These are phyloP conservation scores for Aspergillus carbonarius DNA, from an alignment of 2,329 filamentous ascomycete genomes.

Conservation along the genomic window DNA sequence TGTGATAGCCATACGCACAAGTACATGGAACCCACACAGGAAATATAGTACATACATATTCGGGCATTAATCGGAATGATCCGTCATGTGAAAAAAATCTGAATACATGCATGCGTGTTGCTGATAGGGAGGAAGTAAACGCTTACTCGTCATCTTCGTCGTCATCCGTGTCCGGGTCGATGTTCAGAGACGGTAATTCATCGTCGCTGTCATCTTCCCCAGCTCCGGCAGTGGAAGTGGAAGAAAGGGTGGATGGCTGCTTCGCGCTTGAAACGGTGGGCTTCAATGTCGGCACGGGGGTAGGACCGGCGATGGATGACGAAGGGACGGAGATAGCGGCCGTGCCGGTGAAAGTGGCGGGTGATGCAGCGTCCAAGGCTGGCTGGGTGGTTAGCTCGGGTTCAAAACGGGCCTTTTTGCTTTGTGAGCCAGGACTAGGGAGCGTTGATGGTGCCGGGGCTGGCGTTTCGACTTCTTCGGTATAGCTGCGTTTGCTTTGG, in stretches of 20 bases:
- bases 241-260: constrained; percentile 5
- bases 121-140: too few relatives aligned
- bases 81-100: too few relatives aligned
- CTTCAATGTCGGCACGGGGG: neutral
- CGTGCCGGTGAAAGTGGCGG: constrained; percentile 19
- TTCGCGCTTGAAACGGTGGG: neutral
- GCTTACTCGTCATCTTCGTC: constrained; percentile 42
- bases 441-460: neutral
- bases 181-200: constrained; percentile 50
- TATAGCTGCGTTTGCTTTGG: constrained; percentile 29
- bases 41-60: too few relatives aligned
- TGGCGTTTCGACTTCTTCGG: constrained; percentile 23
- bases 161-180: constrained; percentile 49
- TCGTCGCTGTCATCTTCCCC: constrained; percentile 47
- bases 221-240: constrained; percentile 11
- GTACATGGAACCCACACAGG: too few relatives aligned
- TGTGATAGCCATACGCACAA: too few relatives aligned
- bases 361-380: constrained; percentile 13
- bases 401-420: constrained; percentile 35
- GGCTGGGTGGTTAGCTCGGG: constrained; percentile 13
- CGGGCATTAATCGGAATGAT: too few relatives aligned
- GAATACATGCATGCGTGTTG: too few relatives aligned
- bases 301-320: neutral
- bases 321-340: constrained; percentile 13
- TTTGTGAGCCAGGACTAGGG: constrained; percentile 15